A percentile compares a stretch with the other conserved stretches of the same genome.
Conservation (phyloP, 495 filamentous ascomycete species). For the Tirmania nivea region DNA sequence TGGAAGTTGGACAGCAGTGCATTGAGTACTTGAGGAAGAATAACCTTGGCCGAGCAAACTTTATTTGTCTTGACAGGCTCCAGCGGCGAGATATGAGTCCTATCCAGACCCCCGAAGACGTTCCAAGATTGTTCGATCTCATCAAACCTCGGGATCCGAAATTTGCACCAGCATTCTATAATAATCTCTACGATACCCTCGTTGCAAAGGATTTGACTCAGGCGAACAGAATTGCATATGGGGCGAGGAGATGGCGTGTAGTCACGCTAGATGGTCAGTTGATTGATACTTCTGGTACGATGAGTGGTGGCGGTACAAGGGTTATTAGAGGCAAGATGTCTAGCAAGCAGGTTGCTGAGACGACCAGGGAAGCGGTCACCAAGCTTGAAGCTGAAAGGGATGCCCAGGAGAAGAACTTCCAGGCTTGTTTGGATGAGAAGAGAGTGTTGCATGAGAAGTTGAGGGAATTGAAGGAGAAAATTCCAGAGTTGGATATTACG, state of each 20-base stretch:
- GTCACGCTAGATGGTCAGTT: constrained; percentile 88
- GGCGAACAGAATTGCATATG: constrained; percentile 90
- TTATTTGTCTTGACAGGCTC: constrained; percentile 82
- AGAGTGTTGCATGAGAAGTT: constrained; percentile 51
- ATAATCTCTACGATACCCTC: constrained; percentile 75
- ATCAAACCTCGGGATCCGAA: constrained; percentile 70
- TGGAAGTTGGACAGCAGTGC: constrained; percentile 87
- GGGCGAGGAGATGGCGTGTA: constrained; percentile 77
- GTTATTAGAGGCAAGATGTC: constrained; percentile 87
- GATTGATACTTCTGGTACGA: constrained; percentile 92
- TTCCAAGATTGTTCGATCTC: constrained; percentile 78
- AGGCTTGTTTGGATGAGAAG: constrained; percentile 58
- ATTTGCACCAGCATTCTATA: constrained; percentile 85
- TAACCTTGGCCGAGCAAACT: constrained; percentile 89
- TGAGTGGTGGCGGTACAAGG: constrained; percentile 86
- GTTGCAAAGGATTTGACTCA: constrained; percentile 84
- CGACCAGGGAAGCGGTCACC: constrained; percentile 62
- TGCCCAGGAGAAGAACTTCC: constrained; percentile 54
- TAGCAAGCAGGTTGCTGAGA: constrained; percentile 69
- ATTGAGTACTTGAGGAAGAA: constrained; percentile 95
- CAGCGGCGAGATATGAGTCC: constrained; percentile 48
- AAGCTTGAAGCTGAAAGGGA: constrained; percentile 78
- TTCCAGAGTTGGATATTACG: constrained; percentile 67
- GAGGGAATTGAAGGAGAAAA: constrained; percentile 51
- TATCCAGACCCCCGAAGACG: constrained; percentile 76